A percentile compares a stretch with the other conserved stretches of the same genome.
phyloP scores from a whole-genome alignment of 306 rosid genomes.

The Corylus heterophylla region DNA sequence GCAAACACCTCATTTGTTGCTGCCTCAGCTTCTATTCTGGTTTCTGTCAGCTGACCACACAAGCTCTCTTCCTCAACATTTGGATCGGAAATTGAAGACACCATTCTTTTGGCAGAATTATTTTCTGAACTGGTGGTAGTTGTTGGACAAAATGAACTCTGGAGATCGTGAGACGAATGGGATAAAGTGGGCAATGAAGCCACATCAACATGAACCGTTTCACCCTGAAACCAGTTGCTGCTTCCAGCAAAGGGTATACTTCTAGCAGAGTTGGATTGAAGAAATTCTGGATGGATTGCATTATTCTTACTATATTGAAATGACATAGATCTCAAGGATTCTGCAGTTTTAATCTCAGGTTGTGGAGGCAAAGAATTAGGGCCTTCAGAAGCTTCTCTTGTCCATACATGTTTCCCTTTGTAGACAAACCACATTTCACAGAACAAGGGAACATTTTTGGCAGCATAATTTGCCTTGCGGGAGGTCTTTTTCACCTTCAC shows the following conservation, averaged over 20 bases:
- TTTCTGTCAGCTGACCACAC: constrained; percentile 43
- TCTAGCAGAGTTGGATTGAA: constrained; percentile 41
- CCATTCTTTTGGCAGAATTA: constrained; percentile 42
- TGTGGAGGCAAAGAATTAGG: constrained; percentile 46
- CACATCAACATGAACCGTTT: constrained; percentile 31
- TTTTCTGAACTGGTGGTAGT: constrained; percentile 45
- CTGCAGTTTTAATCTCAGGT: constrained; percentile 38
- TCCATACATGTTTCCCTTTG: constrained; percentile 80
- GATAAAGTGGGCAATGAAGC: constrained; percentile 40
- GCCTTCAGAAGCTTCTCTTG: constrained; percentile 69
- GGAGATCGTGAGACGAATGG: constrained; percentile 20
- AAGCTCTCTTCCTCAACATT: constrained; percentile 49
- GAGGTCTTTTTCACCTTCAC: constrained; percentile 74
- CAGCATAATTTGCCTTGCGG: constrained; percentile 68
- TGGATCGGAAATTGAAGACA: constrained; percentile 34
- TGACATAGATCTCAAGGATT: constrained; percentile 39
- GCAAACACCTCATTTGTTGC: constrained; percentile 40
- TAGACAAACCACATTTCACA: constrained; percentile 87
- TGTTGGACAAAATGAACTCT: constrained; percentile 18
- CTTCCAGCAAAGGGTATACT: constrained; percentile 27
- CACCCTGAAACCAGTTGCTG: constrained; percentile 38
- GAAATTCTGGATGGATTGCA: constrained; percentile 29
- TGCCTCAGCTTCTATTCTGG: constrained; percentile 50
- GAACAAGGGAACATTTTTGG: constrained; percentile 63
- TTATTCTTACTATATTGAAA: constrained; percentile 38